A percentile compares a stretch with the other conserved stretches of the same genome.
phyloP scores from a whole-genome alignment of 805 yeast genomes.

The Wickerhamomyces mucosus region DNA sequence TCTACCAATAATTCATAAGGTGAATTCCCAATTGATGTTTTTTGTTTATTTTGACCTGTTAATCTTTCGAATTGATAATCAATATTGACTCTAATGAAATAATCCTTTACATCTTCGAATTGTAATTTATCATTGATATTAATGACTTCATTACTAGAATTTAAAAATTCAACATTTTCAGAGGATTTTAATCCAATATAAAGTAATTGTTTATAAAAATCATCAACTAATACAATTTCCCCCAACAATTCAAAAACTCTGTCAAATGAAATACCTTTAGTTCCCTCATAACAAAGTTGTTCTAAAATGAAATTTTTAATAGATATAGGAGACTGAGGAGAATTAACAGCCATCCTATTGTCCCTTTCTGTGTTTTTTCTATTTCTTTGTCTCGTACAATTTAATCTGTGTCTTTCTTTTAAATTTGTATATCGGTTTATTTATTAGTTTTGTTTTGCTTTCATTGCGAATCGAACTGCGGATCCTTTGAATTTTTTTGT shows the following conservation, averaged over 20 bases:
- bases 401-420: too few relatives aligned
- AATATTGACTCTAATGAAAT: constrained; percentile 32
- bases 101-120: constrained; percentile 4
- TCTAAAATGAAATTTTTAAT: constrained; percentile 25
- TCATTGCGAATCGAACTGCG: too few relatives aligned
- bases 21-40: constrained; percentile 42
- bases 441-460: too few relatives aligned
- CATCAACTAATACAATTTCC: constrained; percentile 18
- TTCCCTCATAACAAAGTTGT: constrained; percentile 26
- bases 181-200: constrained; percentile 29
- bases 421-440: too few relatives aligned
- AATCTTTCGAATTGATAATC: constrained; percentile 49
- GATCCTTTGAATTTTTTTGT: too few relatives aligned
- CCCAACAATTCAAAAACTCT: constrained; percentile 25
- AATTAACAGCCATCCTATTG: too few relatives aligned
- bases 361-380: too few relatives aligned
- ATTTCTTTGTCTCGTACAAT: too few relatives aligned
- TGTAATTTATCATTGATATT: not conserved
- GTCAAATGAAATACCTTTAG: constrained; percentile 22
- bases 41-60: constrained; percentile 45
- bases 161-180: constrained; percentile 8
- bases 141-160: not conserved
- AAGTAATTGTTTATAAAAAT: constrained; percentile 22
- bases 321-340: too few relatives aligned
- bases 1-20: constrained; percentile 48